Base-by-base conservation (phyloP, 2,329 filamentous ascomycete genomes). In the Colletotrichum australisinense region DNA sequence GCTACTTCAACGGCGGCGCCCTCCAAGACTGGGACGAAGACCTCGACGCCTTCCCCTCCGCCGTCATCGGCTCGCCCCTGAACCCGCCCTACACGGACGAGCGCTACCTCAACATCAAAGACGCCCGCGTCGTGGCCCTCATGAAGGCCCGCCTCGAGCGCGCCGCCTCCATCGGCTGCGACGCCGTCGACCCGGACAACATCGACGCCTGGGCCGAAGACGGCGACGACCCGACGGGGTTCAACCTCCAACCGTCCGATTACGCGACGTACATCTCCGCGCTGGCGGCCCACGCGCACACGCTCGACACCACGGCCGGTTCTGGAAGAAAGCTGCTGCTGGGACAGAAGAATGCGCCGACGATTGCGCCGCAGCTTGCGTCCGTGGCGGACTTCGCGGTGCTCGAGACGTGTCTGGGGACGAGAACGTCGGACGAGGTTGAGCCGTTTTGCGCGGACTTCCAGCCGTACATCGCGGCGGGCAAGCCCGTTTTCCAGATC, bases 171-270 rank as follows among this genome's bases (percentile, higher is more conserved):
- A 62, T 77, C 16, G 81, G 81, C 22, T 82, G 81, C 62, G 81
- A 81, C 58, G 81, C 76, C 19, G 78, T 82, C n/a, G 81, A 82
- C 69, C 80, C 79, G 3, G 81, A 82, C 73, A 82, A 82, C 68
- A 79, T 82, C 56, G 80, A 82, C 28, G 79, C 78, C 49, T 81
- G 78, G 77, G 77, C 73, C 12, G 62, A 69, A 16, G 75, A 78
- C 55, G 73, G 73, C 42, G 72, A 75, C 5, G 80, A 81, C 57
- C 76, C 77, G 14, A 78, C 78, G 8, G 79, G 80, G 28, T 81
- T 81, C 74, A 74, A 74, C 30, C 78, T 81, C 28, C 78, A 76
- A 26, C 28, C 76, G 1, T 73, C 75, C n/a, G 78, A 82, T 75
- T 80, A 80, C 32, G 74, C 75, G 16, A 67, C 69, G n/a, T 82